These are phyloP conservation scores for Solanum clarkiae DNA, from an alignment of 257 asterid species.

Conservation along the genomic window DNA sequence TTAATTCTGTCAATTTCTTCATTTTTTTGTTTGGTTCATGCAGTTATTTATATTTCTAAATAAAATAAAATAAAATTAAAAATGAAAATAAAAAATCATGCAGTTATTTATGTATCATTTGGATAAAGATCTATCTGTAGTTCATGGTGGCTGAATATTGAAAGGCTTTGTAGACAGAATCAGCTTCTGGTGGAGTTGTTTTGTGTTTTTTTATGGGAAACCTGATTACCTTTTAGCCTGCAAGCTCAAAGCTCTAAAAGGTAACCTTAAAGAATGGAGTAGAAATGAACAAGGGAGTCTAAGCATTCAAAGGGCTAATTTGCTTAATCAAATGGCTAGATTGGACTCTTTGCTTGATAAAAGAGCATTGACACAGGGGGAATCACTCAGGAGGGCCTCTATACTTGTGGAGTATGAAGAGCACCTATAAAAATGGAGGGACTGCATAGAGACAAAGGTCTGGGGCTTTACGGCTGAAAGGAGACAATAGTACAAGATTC, in stretches of 20 bases:
- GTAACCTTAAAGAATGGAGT: background rate
- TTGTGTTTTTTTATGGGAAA: too few species aligned
- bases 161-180: too few species aligned
- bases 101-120: too few species aligned
- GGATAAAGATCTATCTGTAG: too few species aligned
- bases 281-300: background rate
- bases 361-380: background rate
- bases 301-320: background rate
- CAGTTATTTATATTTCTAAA: background rate
- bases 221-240: background rate
- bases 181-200: too few species aligned
- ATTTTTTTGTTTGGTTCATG: background rate
- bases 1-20: background rate
- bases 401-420: background rate
- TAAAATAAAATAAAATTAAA: too few species aligned
- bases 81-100: too few species aligned
- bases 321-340: background rate
- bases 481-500: background rate
- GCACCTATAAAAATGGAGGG: background rate
- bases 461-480: background rate
- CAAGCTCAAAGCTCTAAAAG: background rate
- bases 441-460: background rate
- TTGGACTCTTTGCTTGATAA: background rate
- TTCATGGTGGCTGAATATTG: too few species aligned
- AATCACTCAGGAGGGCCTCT: background rate